phyloP scores from a whole-genome alignment of 768 basidiomycete species.

The Rhizopogon roseolus region DNA sequence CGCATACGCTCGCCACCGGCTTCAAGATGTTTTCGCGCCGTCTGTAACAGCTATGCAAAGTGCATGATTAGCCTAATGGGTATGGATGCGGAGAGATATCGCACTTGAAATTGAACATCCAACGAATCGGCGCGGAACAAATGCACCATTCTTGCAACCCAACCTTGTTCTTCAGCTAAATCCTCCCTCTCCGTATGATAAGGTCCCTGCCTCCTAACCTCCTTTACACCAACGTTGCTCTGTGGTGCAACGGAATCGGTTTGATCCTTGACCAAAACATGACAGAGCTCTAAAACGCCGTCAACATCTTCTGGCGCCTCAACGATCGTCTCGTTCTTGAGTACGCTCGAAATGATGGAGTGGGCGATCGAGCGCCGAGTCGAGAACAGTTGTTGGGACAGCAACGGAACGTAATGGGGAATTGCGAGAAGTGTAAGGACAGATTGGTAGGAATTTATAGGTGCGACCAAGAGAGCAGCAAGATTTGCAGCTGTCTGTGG shows the following conservation, averaged over 20 bases:
- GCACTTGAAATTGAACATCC: conserved; percentile 84
- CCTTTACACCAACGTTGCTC: conserved; percentile 28
- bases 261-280: conserved; percentile 87
- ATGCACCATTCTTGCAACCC: conserved; percentile 98
- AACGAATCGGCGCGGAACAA: conserved; percentile 86
- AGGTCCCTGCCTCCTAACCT: conserved; percentile 52
- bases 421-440: conserved; percentile 96
- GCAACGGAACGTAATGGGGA: conserved; percentile 80
- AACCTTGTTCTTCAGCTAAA: conserved; percentile 97
- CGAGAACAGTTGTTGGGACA: conserved; percentile 81
- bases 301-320: conserved; percentile 93
- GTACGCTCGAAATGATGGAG: conserved; percentile 87
- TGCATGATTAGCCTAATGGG: not conserved
- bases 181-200: conserved; percentile 77
- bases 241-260: conserved; percentile 44
- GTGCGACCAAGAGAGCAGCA: conserved; percentile 86
- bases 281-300: conserved; percentile 88
- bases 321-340: conserved; percentile 95
- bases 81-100: conserved; percentile 12
- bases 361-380: conserved; percentile 92
- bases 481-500: conserved; percentile 86
- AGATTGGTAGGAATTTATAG: conserved; percentile 94
- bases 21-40: conserved; percentile 85
- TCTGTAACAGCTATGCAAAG: conserved; percentile 71
- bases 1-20: conserved; percentile 93